Conservation (phyloP, 371 early-diverging fungal genomes). For the Rhizopus delemar region DNA sequence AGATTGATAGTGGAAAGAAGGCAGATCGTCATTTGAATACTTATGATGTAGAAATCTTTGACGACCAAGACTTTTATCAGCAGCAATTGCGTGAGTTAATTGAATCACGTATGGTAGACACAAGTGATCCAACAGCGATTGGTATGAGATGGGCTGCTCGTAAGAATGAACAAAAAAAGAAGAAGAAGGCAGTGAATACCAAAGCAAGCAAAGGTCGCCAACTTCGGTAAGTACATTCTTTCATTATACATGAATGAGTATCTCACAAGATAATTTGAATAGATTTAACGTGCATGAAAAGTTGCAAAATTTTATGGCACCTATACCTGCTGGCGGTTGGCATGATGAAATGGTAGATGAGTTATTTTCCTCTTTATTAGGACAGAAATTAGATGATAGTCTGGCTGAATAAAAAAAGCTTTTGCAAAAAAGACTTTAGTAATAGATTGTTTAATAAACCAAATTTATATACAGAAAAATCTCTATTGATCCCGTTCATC, state of each 20-base stretch:
- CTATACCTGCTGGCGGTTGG: slow-evolving; percentile 85
- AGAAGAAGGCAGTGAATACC: slow-evolving; percentile 75
- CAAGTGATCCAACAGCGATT: slow-evolving; percentile 77
- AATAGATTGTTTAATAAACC: background rate
- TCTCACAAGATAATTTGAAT: background rate
- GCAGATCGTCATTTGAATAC: slow-evolving; percentile 70
- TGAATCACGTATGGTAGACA: slow-evolving; percentile 87
- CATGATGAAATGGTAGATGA: slow-evolving; percentile 90
- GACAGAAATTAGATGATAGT: slow-evolving; percentile 43
- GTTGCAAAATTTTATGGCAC: slow-evolving; percentile 93
- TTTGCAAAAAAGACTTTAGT: background rate
- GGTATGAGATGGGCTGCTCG: slow-evolving; percentile 84
- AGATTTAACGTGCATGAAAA: slow-evolving; percentile 93
- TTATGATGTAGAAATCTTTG: slow-evolving; percentile 87
- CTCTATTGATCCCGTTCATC: slow-evolving; percentile 20
- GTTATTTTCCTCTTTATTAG: slow-evolving; percentile 83
- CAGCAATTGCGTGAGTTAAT: slow-evolving; percentile 90
- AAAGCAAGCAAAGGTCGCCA: slow-evolving; percentile 92
- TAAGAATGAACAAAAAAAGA: slow-evolving; percentile 69
- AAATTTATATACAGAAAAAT: too few relatives aligned
- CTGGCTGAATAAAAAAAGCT: slow-evolving; percentile 24
- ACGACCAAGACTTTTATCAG: slow-evolving; percentile 94
- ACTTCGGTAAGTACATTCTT: slow-evolving; percentile 51
- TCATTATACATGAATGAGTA: background rate
- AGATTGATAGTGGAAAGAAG: slow-evolving; percentile 26